phyloP scores from a whole-genome alignment of 1,284 basidiomycete species.

The Melampsora larici-populina region DNA sequence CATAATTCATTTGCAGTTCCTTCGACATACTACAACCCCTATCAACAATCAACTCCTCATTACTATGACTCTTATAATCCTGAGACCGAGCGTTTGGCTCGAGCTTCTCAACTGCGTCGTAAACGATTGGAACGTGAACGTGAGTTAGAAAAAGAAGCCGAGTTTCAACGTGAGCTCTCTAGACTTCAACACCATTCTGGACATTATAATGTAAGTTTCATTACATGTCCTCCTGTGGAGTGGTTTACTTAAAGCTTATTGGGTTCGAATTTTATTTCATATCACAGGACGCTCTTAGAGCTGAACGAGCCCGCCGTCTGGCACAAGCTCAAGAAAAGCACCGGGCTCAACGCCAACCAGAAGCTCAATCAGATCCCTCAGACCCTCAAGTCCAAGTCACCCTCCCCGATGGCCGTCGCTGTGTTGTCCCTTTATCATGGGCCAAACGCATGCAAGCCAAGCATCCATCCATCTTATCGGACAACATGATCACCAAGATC shows the following conservation, averaged over 20 bases:
- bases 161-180: background rate
- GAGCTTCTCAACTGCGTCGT: slow-evolving; percentile 1
- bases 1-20: background rate
- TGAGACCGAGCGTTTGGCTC: background rate
- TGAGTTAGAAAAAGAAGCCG: slow-evolving; percentile 4
- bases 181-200: background rate
- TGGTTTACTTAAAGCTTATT: background rate
- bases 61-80: background rate
- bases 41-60: background rate
- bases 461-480: slow-evolving; percentile 15
- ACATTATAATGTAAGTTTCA: background rate
- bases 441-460: slow-evolving; percentile 36
- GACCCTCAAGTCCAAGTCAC: slow-evolving; percentile 21
- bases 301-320: slow-evolving; percentile 31
- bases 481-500: slow-evolving; percentile 24
- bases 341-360: background rate
- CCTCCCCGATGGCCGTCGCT: slow-evolving; percentile 27
- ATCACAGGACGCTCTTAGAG: slow-evolving; percentile 20
- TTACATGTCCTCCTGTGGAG: background rate
- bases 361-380: background rate
- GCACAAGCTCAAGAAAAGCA: slow-evolving; percentile 13
- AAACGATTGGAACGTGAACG: slow-evolving; percentile 9
- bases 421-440: slow-evolving; percentile 32
- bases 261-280: background rate
- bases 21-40: background rate